A percentile compares a stretch with the other conserved stretches of the same genome.
Evolutionary conservation across 495 filamentous ascomycete genomes (phyloP).

Genomic region (Daldinia decipiens): DNA sequence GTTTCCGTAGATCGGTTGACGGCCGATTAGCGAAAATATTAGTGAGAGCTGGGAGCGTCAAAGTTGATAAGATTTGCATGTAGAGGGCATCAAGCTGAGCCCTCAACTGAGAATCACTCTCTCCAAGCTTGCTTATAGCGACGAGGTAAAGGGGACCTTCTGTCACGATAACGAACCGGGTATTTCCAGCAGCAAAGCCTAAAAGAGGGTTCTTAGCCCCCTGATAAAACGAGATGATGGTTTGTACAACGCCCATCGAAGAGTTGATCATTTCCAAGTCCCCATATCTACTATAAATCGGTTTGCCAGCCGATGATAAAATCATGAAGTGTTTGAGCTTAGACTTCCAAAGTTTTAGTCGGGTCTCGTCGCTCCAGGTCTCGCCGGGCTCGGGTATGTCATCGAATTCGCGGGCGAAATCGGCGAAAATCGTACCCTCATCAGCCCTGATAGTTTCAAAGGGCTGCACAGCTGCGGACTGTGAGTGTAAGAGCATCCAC

Average conservation of each 20-base stretch:
- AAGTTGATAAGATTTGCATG: slow-evolving; percentile 95
- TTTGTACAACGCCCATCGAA: slow-evolving; percentile 96
- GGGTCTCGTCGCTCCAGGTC: slow-evolving; percentile 67
- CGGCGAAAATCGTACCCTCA: slow-evolving; percentile 64
- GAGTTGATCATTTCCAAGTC: slow-evolving; percentile 87
- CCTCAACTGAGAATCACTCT: slow-evolving; percentile 86
- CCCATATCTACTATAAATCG: slow-evolving; percentile 94
- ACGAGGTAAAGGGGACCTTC: slow-evolving; percentile 91
- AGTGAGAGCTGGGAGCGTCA: slow-evolving; percentile 89
- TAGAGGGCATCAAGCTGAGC: slow-evolving; percentile 93
- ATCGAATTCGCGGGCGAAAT: slow-evolving; percentile 82
- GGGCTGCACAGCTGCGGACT: slow-evolving; percentile 67
- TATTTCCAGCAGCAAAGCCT: slow-evolving; percentile 83
- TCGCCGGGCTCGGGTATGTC: slow-evolving; percentile 72
- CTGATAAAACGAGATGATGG: slow-evolving; percentile 97
- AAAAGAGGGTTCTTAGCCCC: slow-evolving; percentile 76
- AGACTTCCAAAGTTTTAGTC: slow-evolving; percentile 79
- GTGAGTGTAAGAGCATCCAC: slow-evolving; percentile 67
- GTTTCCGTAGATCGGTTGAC: slow-evolving; percentile 89
- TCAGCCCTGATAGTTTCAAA: slow-evolving; percentile 61
- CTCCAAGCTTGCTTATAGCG: slow-evolving; percentile 88
- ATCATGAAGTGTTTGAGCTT: slow-evolving; percentile 98
- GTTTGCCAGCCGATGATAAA: slow-evolving; percentile 96
- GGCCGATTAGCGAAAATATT: slow-evolving; percentile 90
- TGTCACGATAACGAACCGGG: slow-evolving; percentile 83